phyloP scores from a whole-genome alignment of 2,329 filamentous ascomycete species.

The Colletotrichum sp. region DNA sequence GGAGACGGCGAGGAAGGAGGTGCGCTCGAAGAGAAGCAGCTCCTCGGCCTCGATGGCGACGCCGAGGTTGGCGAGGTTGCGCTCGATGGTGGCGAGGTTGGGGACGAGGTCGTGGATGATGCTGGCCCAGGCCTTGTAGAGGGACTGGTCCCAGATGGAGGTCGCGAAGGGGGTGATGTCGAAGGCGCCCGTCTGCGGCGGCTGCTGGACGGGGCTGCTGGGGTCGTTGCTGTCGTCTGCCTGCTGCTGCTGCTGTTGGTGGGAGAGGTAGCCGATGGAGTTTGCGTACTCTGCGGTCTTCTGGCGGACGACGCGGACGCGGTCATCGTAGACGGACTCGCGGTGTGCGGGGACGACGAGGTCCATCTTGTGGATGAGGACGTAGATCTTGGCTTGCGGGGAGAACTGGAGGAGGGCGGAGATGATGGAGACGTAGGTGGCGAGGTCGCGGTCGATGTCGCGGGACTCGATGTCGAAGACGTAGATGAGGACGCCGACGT shows the following conservation, averaged over 20 bases:
- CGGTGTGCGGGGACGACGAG: constrained; percentile 83
- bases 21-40: constrained; percentile 92
- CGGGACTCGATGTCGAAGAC: constrained; percentile 98
- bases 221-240: constrained; percentile 2
- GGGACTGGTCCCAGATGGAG: constrained; percentile 97
- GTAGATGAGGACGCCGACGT: constrained; percentile 96
- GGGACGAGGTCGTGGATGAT: constrained; percentile 99
- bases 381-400: constrained; percentile 82
- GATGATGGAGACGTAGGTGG: constrained; percentile 91
- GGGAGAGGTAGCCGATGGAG: constrained; percentile 35
- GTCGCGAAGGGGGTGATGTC: constrained; percentile 89
- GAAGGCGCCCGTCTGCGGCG: constrained; percentile 43
- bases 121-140: constrained; percentile 98
- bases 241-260: neutral
- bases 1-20: constrained; percentile 95
- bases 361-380: constrained; percentile 99
- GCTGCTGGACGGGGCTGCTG: constrained; percentile 24
- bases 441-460: constrained; percentile 90
- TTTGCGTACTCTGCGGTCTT: constrained; percentile 67
- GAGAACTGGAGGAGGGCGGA: constrained; percentile 88
- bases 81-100: constrained; percentile 87
- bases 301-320: constrained; percentile 76
- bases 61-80: constrained; percentile 81
- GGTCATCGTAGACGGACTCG: constrained; percentile 83
- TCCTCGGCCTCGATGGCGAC: constrained; percentile 91